Evolutionary conservation across 805 yeast genomes (phyloP).

Genomic region (Teunomyces tritomae): DNA sequence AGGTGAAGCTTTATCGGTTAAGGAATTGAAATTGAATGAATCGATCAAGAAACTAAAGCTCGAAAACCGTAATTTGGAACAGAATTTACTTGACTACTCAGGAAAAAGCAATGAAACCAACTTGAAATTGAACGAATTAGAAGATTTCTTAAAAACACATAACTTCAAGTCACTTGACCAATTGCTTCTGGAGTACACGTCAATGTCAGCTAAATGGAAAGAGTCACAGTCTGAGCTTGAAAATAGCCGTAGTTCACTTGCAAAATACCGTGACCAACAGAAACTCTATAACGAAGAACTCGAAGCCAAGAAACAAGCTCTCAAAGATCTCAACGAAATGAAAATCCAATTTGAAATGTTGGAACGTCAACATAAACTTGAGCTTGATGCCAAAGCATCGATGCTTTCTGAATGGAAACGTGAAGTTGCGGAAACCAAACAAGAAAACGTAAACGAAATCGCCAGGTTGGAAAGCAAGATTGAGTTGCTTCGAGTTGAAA

Average conservation of each 20-base stretch:
- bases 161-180: constrained; percentile 29
- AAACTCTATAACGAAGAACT: constrained; percentile 22
- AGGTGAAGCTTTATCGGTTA: constrained; percentile 68
- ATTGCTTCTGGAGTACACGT: constrained; percentile 19
- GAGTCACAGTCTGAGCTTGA: constrained; percentile 16
- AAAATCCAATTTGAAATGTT: constrained; percentile 32
- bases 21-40: constrained; percentile 67
- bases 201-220: constrained; percentile 11
- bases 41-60: constrained; percentile 59
- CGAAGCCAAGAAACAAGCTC: constrained; percentile 15
- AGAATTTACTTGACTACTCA: constrained; percentile 24
- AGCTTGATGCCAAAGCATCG: constrained; percentile 31
- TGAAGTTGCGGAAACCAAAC: constrained; percentile 34
- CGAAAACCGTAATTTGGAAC: constrained; percentile 28
- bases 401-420: constrained; percentile 28
- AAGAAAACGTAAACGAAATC: constrained; percentile 32
- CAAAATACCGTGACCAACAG: constrained; percentile 23
- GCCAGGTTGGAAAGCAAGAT: constrained; percentile 63
- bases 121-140: constrained; percentile 38
- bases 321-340: constrained; percentile 27
- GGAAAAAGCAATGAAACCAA: constrained; percentile 31
- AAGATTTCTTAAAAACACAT: constrained; percentile 25
- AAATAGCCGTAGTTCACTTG: constrained; percentile 10
- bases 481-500: constrained; percentile 62
- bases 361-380: constrained; percentile 30